A percentile compares a stretch with the other conserved stretches of the same genome.
phyloP scores from a whole-genome alignment of 345 rosid genomes.

The Camelina hispida region DNA sequence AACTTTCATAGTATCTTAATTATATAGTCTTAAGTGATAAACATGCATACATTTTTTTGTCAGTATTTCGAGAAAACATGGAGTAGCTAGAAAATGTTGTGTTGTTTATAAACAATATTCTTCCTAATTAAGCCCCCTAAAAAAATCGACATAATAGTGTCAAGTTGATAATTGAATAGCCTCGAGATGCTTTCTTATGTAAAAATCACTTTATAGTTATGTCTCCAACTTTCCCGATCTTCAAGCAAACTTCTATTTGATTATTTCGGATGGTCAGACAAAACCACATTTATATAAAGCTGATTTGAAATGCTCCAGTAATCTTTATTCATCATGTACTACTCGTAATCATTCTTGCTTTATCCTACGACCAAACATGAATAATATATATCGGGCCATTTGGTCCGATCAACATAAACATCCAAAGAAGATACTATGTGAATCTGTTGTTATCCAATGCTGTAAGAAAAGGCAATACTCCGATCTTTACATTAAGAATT shows the following conservation, averaged over 20 bases:
- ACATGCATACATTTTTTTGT: constrained; percentile 1
- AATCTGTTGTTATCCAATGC: background rate
- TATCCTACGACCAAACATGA: constrained; percentile 27
- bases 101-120: constrained; percentile 1
- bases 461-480: background rate
- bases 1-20: background rate
- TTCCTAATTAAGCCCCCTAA: constrained; percentile 3
- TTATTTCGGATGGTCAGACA: constrained; percentile 42
- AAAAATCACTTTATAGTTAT: constrained; percentile 36
- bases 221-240: constrained; percentile 46
- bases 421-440: constrained; percentile 3
- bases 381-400: background rate
- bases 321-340: constrained; percentile 26
- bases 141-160: constrained; percentile 21
- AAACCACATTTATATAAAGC: constrained; percentile 39
- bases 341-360: constrained; percentile 39
- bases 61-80: constrained; percentile 16
- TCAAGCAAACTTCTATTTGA: constrained; percentile 45
- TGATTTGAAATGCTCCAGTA: constrained; percentile 37
- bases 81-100: background rate
- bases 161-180: constrained; percentile 32
- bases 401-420: constrained; percentile 12
- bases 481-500: background rate
- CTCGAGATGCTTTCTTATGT: constrained; percentile 44
- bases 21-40: background rate